Evolutionary conservation across 225 moss, liverwort and hornwort species (phyloP).

Genomic region (Pseudisothecium myosuroides): DNA sequence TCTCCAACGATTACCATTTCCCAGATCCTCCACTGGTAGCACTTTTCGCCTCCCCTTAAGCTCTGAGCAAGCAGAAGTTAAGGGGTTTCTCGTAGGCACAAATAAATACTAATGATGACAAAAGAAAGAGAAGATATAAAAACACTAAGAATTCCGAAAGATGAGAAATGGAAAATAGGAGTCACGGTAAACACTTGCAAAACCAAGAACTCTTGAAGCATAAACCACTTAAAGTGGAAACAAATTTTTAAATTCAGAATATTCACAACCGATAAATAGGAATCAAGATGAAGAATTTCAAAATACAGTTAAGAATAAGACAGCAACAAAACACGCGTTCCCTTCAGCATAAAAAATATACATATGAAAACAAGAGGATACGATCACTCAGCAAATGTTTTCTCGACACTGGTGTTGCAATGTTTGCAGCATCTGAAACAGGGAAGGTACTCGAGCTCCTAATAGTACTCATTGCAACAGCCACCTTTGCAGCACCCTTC

Average conservation of each 20-base stretch:
- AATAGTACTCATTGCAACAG: conserved; percentile 1
- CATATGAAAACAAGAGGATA: conserved; percentile 41
- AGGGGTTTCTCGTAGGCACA: neutral
- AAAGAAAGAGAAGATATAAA: neutral
- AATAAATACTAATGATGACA: neutral
- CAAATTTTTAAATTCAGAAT: neutral
- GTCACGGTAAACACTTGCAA: neutral
- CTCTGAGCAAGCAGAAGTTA: conserved; percentile 24
- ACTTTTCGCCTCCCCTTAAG: conserved; percentile 64
- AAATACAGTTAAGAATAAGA: neutral
- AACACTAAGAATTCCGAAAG: neutral
- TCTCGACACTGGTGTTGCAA: conserved; percentile 77
- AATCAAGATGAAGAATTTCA: neutral
- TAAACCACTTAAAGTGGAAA: neutral
- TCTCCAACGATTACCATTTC: conserved; percentile 41
- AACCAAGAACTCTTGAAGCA: neutral
- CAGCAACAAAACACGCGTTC: neutral
- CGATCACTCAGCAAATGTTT: conserved; percentile 58
- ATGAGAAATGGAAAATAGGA: neutral
- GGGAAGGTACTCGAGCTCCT: conserved; percentile 57
- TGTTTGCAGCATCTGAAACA: conserved; percentile 82
- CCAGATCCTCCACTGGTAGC: conserved; percentile 59
- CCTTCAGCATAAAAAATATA: neutral
- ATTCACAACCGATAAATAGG: neutral
- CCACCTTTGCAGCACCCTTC: conserved; percentile 9